Conservation (phyloP, 2,329 filamentous ascomycete genomes). For the Zalaria obscura region DNA sequence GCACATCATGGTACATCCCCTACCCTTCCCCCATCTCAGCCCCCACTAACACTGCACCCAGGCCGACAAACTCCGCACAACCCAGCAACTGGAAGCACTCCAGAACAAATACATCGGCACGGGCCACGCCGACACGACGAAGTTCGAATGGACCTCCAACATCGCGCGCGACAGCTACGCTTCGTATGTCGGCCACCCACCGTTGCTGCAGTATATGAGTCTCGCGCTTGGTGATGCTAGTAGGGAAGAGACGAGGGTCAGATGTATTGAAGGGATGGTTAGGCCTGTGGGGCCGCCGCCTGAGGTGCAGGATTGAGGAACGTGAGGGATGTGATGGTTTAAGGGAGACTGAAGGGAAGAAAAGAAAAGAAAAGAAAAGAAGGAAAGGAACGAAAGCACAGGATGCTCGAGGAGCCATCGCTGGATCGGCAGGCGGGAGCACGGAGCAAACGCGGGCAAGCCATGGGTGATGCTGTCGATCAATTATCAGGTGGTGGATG, state of each 20-base stretch:
- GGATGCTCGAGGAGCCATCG: too few relatives aligned
- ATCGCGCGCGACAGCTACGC: conserved; percentile 87
- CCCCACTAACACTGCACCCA: conserved; percentile 1
- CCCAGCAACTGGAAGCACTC: conserved; percentile 93
- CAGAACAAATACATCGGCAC: conserved; percentile 94
- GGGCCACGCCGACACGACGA: conserved; percentile 89
- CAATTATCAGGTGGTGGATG: too few relatives aligned
- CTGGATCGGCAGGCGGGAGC: too few relatives aligned
- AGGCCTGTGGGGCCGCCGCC: conserved; percentile 52
- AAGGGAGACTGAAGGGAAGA: too few relatives aligned
- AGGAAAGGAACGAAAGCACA: too few relatives aligned
- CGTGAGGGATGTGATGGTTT: neutral
- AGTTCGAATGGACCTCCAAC: conserved; percentile 95
- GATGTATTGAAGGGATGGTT: conserved; percentile 64
- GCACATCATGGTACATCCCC: neutral
- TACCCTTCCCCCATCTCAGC: neutral
- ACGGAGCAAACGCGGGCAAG: too few relatives aligned
- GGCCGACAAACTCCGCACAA: conserved; percentile 96
- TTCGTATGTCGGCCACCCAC: conserved; percentile 78
- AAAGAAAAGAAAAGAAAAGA: too few relatives aligned
- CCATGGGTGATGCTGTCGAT: too few relatives aligned
- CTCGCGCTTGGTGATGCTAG: conserved; percentile 72
- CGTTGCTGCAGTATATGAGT: conserved; percentile 75
- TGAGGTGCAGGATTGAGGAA: neutral
- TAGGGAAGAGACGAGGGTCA: conserved; percentile 62